phyloP scores from a whole-genome alignment of 192 early-diverging fungal genomes.

The Allomyces javanicus region DNA sequence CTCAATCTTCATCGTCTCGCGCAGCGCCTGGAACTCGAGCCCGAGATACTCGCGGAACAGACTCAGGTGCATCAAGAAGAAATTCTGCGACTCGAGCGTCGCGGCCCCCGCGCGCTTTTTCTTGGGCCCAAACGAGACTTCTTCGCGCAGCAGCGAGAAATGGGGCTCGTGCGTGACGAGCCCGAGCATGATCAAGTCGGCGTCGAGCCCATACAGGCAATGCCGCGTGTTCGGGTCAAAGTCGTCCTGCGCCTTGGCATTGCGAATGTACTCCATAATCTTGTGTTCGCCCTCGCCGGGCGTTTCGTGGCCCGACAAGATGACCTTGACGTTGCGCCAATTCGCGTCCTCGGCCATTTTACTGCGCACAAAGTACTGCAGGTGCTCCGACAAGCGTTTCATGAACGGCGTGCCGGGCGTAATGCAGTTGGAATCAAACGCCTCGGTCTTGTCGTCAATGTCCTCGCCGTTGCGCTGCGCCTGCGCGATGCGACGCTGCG shows the following conservation, averaged over 20 bases:
- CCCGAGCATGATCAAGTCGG: slow-evolving; percentile 42
- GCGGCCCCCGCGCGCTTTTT: slow-evolving; percentile 13
- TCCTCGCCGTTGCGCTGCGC: neutral
- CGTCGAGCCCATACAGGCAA: slow-evolving; percentile 31
- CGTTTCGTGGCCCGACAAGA: slow-evolving; percentile 36
- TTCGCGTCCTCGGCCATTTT: slow-evolving; percentile 31
- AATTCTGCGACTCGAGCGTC: slow-evolving; percentile 22
- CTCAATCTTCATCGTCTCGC: slow-evolving; percentile 11
- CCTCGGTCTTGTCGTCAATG: neutral
- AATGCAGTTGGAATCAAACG: slow-evolving; percentile 44
- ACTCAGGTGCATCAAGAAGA: slow-evolving; percentile 34
- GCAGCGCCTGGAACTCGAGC: slow-evolving; percentile 21
- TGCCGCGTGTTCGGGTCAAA: slow-evolving; percentile 32
- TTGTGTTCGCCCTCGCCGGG: slow-evolving; percentile 47
- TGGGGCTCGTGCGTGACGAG: slow-evolving; percentile 40
- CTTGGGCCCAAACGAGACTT: slow-evolving; percentile 30
- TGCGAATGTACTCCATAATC: slow-evolving; percentile 41
- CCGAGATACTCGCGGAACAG: slow-evolving; percentile 41
- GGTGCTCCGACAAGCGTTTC: slow-evolving; percentile 29
- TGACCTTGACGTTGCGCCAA: slow-evolving; percentile 27
- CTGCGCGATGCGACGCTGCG: slow-evolving; percentile 10
- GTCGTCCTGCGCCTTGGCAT: slow-evolving; percentile 17
- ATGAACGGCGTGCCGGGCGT: slow-evolving; percentile 43
- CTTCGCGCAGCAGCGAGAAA: slow-evolving; percentile 37
- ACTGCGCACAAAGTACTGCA: slow-evolving; percentile 35